Percentiles rank a stretch among this genome's conserved stretches.
These are phyloP conservation scores for Dipteronia dyeriana DNA, from an alignment of 345 rosid genomes.

Conservation along the genomic window DNA sequence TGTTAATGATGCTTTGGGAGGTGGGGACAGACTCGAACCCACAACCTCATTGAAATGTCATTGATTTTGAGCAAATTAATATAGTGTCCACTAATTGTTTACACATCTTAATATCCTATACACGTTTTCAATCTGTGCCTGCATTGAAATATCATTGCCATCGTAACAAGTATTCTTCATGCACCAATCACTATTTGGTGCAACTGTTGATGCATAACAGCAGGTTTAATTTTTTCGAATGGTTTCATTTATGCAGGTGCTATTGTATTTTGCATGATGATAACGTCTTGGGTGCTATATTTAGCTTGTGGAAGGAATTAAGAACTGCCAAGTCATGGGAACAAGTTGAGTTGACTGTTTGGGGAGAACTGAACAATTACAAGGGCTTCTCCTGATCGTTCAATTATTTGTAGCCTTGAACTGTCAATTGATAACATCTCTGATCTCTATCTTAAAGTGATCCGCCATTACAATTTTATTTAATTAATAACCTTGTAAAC, in stretches of 20 bases:
- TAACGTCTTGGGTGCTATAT: conserved; percentile 81
- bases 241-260: conserved; percentile 57
- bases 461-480: neutral
- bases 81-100: too few species aligned
- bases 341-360: conserved; percentile 72
- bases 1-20: neutral
- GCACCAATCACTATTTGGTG: neutral
- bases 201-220: neutral
- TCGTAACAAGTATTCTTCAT: neutral
- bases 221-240: neutral
- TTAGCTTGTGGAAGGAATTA: conserved; percentile 74
- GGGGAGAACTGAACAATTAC: conserved; percentile 76
- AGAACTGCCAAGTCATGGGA: conserved; percentile 72
- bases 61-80: too few species aligned
- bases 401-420: conserved; percentile 2
- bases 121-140: neutral
- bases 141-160: neutral
- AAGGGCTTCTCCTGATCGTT: conserved; percentile 25
- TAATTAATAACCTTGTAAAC: neutral
- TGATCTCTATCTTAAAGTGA: neutral
- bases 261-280: conserved; percentile 88
- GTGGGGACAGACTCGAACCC: too few species aligned
- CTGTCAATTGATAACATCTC: neutral
- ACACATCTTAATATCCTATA: neutral
- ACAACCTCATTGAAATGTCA: too few species aligned